Evolutionary conservation across 228 moss, liverwort and hornwort genomes (phyloP).

Genomic region (Sphagnum magellanicum): DNA sequence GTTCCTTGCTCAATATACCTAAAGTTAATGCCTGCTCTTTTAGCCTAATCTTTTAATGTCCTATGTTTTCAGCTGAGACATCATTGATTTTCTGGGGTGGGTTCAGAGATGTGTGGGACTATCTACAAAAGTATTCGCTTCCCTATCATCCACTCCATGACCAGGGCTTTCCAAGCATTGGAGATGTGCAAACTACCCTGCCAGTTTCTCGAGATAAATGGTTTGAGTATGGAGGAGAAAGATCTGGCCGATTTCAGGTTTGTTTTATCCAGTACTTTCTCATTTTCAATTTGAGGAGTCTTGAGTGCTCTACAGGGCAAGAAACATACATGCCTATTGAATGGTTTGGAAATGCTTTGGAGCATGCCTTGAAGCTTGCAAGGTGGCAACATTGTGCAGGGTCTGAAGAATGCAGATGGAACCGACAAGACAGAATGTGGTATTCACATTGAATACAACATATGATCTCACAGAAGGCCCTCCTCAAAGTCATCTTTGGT

Average conservation of each 20-base stretch:
- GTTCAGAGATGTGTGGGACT: constrained; percentile 90
- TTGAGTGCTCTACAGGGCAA: not conserved
- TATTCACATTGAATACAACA: constrained; percentile 30
- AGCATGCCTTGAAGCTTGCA: not conserved
- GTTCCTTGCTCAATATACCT: too few species aligned
- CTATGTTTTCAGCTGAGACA: not conserved
- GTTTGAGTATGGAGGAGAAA: constrained; percentile 95
- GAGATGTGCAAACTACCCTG: constrained; percentile 74
- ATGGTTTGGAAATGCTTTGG: not conserved
- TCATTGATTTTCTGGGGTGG: not conserved
- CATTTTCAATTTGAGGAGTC: not conserved
- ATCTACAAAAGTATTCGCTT: constrained; percentile 75
- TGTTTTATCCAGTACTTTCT: not conserved
- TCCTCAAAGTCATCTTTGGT: too few species aligned
- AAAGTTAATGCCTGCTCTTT: too few species aligned
- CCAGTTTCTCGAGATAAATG: constrained; percentile 80
- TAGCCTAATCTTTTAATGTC: not conserved
- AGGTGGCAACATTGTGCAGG: constrained; percentile 30
- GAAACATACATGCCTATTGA: not conserved
- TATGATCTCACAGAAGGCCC: too few species aligned
- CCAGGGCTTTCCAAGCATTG: constrained; percentile 95
- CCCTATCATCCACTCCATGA: constrained; percentile 86
- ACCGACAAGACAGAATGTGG: constrained; percentile 89
- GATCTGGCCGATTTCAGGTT: constrained; percentile 94
- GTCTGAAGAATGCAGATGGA: constrained; percentile 76